Evolutionary conservation across 23 red algal genomes (phyloP), one percentile per base, ranked within the genome.

Genomic region (Gracilaria gracilis): DNA sequence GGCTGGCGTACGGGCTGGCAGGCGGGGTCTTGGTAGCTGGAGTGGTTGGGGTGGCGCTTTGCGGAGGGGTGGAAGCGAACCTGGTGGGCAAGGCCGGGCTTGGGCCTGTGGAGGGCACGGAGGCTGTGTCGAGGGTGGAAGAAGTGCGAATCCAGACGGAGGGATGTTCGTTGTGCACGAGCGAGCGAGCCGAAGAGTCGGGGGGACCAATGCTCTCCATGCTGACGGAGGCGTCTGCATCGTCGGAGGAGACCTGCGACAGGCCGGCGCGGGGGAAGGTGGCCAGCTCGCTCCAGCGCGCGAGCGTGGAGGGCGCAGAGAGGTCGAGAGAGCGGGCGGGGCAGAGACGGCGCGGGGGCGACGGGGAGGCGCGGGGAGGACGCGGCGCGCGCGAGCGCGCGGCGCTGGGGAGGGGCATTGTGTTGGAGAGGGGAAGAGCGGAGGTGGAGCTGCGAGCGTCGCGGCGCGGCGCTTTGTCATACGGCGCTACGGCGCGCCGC

Each of bases 1-100:
- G 87, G 40, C 87, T 90, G n/a, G 50, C 29, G 38, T 57, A 70
- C 25, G 87, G 87, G 49, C 87, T 90, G 7, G 71, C 58, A 0
- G 58, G 53, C 0, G 79, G 79, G 36, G 79, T 82, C 32, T 61
- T 65, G 39, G 32, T 16, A 54, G 53, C 79, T 1, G 58, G 53
- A 15, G 58, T 82, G 79, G 58, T 62, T 4, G 79, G 79, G 9
- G 58, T 59, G 58, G 36, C 79, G 79, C 72, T 77, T 24, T 77
- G 72, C 2, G 72, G 38, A 51, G 72, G 72, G 20, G 53, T 53
- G 24, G 36, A 64, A 20, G 53, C 7, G 23, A 62, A 33, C 53
- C 40, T 62, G 28, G 53, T 57, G 6, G 79, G 50, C 2, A 59
- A 13, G 6, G 79, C 54, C 4, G 79, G 54, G 58, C 79, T 82